Evolutionary conservation across 1,284 basidiomycete species (phyloP), one percentile per base, ranked within the genome.

Genomic region (Stereum hirsutum): DNA sequence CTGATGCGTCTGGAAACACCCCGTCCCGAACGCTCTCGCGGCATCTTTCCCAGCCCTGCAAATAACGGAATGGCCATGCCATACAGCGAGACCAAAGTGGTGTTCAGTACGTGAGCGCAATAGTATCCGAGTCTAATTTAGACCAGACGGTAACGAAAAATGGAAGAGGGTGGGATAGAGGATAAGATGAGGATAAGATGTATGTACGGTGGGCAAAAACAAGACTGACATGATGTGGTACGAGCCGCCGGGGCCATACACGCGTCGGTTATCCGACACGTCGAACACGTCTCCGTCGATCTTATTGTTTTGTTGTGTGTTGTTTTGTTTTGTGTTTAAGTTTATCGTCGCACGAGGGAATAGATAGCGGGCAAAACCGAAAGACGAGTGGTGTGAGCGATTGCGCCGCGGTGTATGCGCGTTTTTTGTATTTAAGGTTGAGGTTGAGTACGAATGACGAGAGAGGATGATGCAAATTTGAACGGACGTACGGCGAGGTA

Each of bases 281-380:
- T 99, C 94, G 66, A 83, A 98, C 2, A 99, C 92, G 43, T 89
- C 82, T 15, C 91, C 89, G 57, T 92, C 86, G 56, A 98, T 87
- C 86, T 89, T 23, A 7, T n/a, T 24, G n/a, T 24, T 24, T 24
- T 11, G 36, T 23, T 26, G 28, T 14, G 36, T 24, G 36, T 35
- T 8, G 28, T n/a, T n/a, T 8, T 30, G n/a, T 10, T 35, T 5
- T 17, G 33, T 20, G 33, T 17, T 35, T 20, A 17, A 1, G 17
- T 35, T 20, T 17, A 10, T 30, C n/a, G n/a, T n/a, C n/a, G n/a
- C n/a, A n/a, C n/a, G n/a, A n/a, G n/a, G n/a, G n/a, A n/a, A n/a
- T n/a, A n/a, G 35, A 23, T 23, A 19, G 46, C 12, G 10, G 7
- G 19, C 19, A 17, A 17, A 28, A 37, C 19, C 52, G 46, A 20